Conservation (phyloP, 2,329 filamentous ascomycete genomes). For the Diaporthe nobilis region DNA sequence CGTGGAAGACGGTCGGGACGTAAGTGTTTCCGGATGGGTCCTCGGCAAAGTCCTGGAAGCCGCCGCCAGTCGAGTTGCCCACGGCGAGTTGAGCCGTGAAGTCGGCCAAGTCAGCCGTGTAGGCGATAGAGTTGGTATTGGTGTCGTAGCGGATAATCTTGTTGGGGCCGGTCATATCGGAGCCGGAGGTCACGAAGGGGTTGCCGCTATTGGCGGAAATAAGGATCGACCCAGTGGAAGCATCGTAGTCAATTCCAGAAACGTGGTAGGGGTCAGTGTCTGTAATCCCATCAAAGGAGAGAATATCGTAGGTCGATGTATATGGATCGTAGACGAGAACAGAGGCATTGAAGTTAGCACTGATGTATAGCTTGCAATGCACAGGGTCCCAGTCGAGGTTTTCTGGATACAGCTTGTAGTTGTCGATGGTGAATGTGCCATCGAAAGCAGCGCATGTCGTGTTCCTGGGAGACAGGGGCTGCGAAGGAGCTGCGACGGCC, state of each 20-base stretch:
- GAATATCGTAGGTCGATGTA: neutral
- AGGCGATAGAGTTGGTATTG: neutral
- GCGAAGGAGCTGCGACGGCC: neutral
- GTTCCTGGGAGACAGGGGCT: neutral
- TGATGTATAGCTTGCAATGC: slow-evolving; percentile 2
- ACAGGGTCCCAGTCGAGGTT: slow-evolving; percentile 6
- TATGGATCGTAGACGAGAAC: slow-evolving; percentile 10
- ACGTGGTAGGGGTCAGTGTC: neutral
- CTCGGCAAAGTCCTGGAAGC: slow-evolving; percentile 3
- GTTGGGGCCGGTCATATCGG: slow-evolving; percentile 6
- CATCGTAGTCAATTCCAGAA: slow-evolving; percentile 10
- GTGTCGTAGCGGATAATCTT: slow-evolving; percentile 7
- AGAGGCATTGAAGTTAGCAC: neutral
- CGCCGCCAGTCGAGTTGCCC: neutral
- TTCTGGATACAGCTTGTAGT: slow-evolving; percentile 11
- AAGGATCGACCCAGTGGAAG: neutral
- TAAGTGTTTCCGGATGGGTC: neutral
- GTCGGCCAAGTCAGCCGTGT: slow-evolving; percentile 8
- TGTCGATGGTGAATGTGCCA: neutral
- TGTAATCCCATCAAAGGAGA: slow-evolving; percentile 4
- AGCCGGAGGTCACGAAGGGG: slow-evolving; percentile 2
- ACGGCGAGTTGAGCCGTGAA: neutral
- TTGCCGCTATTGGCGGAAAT: slow-evolving; percentile 6
- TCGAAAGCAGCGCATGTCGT: neutral
- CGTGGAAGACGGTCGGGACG: neutral